phyloP scores from a whole-genome alignment of 1,284 basidiomycete genomes.

The Ustilago bromivora region DNA sequence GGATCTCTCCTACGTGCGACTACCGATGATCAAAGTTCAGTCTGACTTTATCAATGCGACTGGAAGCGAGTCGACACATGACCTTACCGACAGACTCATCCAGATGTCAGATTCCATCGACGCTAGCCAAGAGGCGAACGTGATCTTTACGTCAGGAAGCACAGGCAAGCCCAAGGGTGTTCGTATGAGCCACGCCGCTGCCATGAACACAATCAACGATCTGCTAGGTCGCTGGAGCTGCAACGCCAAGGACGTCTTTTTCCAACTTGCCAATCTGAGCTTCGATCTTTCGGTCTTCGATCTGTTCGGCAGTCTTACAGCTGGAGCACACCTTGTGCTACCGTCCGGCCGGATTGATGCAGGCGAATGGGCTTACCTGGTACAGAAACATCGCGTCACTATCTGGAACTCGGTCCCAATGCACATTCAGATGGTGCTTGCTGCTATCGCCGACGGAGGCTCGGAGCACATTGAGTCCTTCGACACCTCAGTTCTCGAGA shows the following conservation, averaged over 20 bases:
- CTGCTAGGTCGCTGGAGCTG: not conserved
- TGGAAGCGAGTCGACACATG: not conserved
- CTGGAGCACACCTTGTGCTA: not conserved
- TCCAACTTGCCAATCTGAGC: not conserved
- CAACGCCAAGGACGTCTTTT: not conserved
- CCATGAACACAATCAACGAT: not conserved
- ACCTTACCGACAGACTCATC: not conserved
- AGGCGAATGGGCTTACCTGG: not conserved
- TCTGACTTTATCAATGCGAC: not conserved
- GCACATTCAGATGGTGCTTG: not conserved
- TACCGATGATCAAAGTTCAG: not conserved
- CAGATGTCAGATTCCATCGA: not conserved
- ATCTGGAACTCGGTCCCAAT: not conserved
- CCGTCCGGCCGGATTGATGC: not conserved
- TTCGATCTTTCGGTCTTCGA: not conserved
- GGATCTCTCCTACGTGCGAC: not conserved
- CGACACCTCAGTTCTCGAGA: not conserved
- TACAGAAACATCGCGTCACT: not conserved
- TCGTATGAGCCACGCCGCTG: not conserved
- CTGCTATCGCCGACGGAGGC: not conserved
- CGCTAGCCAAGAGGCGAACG: not conserved
- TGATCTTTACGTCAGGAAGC: conserved; percentile 2
- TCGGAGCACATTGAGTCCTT: not conserved
- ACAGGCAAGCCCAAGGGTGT: not conserved
- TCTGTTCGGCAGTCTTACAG: not conserved